Percentiles rank a stretch among this genome's conserved stretches.
These are phyloP conservation scores for Pseudogymnoascus sp. DNA, from an alignment of 2,329 filamentous ascomycete species.

Conservation along the genomic window DNA sequence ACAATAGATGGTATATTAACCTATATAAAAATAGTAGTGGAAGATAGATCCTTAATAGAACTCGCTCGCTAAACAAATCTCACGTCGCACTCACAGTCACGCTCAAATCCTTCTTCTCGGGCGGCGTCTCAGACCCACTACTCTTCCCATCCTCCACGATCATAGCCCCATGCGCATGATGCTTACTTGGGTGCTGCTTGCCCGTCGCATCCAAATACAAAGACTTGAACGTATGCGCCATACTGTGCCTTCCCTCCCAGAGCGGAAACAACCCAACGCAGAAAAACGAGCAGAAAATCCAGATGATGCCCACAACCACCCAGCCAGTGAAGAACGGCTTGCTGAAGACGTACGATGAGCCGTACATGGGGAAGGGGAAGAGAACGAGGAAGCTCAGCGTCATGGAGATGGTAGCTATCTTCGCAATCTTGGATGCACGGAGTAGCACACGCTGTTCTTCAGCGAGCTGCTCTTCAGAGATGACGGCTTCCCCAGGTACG, in stretches of 20 bases:
- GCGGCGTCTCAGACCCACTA: conserved; percentile 9
- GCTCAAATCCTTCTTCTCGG: not conserved
- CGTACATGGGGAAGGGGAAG: conserved; percentile 92
- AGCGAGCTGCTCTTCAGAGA: conserved; percentile 33
- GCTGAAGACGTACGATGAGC: conserved; percentile 70
- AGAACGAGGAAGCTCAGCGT: conserved; percentile 68
- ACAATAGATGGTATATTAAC: not conserved
- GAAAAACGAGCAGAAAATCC: conserved; percentile 66
- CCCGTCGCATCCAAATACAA: conserved; percentile 55
- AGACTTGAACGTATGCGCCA: conserved; percentile 50
- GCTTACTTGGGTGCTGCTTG: conserved; percentile 24
- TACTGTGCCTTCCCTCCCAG: conserved; percentile 67
- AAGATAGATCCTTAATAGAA: not conserved
- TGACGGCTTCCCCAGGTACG: conserved; percentile 42
- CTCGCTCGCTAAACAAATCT: not conserved
- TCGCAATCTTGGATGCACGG: conserved; percentile 44
- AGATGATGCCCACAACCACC: conserved; percentile 69
- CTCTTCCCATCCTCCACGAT: conserved; percentile 19
- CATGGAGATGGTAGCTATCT: conserved; percentile 48
- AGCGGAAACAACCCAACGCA: conserved; percentile 76
- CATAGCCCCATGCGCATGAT: conserved; percentile 22
- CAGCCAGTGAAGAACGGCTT: conserved; percentile 78
- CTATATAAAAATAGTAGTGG: not conserved
- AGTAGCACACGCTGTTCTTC: conserved; percentile 41
- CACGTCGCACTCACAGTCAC: not conserved